Conservation (phyloP, 2,329 filamentous ascomycete genomes). For the Diaporthe citrichinensis region DNA sequence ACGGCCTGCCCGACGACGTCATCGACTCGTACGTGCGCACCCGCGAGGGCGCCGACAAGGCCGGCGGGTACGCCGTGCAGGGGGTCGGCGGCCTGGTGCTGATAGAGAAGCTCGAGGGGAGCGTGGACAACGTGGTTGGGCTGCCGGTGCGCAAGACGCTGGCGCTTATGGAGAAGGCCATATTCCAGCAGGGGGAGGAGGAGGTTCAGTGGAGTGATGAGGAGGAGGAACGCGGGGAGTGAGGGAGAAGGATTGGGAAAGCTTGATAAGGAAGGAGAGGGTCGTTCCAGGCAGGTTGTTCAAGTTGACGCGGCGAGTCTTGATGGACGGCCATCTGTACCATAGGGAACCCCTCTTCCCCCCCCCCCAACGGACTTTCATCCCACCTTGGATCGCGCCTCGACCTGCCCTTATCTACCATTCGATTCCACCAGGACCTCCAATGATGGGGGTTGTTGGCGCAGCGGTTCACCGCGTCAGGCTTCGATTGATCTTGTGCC, state of each 20-base stretch:
- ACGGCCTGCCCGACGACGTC: slow-evolving; percentile 80
- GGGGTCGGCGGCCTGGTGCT: slow-evolving; percentile 88
- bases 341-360: neutral
- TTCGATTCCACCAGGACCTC: neutral
- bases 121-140: slow-evolving; percentile 94
- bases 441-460: slow-evolving; percentile 21
- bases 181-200: slow-evolving; percentile 80
- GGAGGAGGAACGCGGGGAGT: slow-evolving; percentile 37
- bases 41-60: slow-evolving; percentile 94
- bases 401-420: slow-evolving; percentile 3
- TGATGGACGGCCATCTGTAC: neutral
- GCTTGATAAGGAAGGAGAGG: neutral
- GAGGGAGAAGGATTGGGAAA: neutral
- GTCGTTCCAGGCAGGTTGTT: neutral
- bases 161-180: slow-evolving; percentile 88
- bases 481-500: slow-evolving; percentile 11
- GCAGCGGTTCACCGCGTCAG: slow-evolving; percentile 29
- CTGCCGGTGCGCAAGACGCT: slow-evolving; percentile 85
- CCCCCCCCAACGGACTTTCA: neutral
- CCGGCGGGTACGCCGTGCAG: slow-evolving; percentile 95
- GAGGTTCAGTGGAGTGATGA: slow-evolving; percentile 63
- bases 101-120: slow-evolving; percentile 90
- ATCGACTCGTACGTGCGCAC: slow-evolving; percentile 85
- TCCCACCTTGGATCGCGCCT: neutral
- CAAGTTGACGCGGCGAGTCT: neutral